Conservation (phyloP, 2,329 filamentous ascomycete species). For the Teratosphaeria viscida region DNA sequence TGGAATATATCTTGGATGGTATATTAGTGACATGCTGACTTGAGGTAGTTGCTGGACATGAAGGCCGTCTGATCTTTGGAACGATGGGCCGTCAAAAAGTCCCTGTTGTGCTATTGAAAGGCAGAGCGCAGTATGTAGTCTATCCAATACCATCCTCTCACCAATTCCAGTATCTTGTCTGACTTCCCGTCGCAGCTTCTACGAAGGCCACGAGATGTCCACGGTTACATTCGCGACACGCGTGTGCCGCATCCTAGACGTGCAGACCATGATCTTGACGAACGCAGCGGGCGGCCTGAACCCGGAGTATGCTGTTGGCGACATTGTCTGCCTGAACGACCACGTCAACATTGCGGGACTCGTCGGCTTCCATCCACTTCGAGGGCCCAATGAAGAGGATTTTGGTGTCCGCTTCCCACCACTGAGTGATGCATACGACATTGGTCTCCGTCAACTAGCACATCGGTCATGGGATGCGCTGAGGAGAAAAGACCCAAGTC, state of each 20-base stretch:
- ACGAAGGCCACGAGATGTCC: conserved; percentile 56
- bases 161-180: neutral
- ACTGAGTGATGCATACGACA: conserved; percentile 55
- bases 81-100: conserved; percentile 41
- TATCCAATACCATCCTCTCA: neutral
- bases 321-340: conserved; percentile 56
- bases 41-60: conserved; percentile 45
- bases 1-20: neutral
- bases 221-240: conserved; percentile 53
- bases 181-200: conserved; percentile 41
- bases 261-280: conserved; percentile 53
- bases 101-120: conserved; percentile 53
- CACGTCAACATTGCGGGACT: conserved; percentile 55
- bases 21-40: neutral
- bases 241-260: conserved; percentile 52
- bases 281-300: conserved; percentile 59
- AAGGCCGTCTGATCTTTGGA: conserved; percentile 55
- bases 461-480: conserved; percentile 49
- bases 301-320: conserved; percentile 52
- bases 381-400: conserved; percentile 52
- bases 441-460: conserved; percentile 46
- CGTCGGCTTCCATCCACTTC: conserved; percentile 50
- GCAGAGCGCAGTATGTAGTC: conserved; percentile 50
- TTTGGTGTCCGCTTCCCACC: conserved; percentile 55
- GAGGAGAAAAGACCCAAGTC: conserved; percentile 30